Evolutionary conservation across 1,139 yeast species (phyloP), one percentile per base, ranked within the genome.

Genomic region (Kazachstania sp.): DNA sequence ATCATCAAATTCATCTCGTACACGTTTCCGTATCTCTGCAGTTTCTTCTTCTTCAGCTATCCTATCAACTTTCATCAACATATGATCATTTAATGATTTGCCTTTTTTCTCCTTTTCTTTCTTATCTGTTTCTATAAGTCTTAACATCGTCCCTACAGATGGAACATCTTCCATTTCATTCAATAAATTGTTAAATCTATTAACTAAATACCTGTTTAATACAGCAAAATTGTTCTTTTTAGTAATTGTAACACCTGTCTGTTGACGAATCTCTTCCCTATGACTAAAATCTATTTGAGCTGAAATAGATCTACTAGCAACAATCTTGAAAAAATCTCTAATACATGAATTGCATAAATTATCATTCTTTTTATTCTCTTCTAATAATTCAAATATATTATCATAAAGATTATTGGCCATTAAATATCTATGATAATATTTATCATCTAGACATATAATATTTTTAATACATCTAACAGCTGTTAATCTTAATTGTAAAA

Each of bases 331-430:
- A 38, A 90, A 70, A 57, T 85, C 92, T 46, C 88, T 70, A 54
- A 94, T 77, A 3, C 94, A 75, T 0, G 96, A 86, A 58, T 80
- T 85, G 2, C 86, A 75, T 51, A 90, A 69, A 58, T 81, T 84
- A 59, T 83, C 80, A 40, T 69, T 67, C 37, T 72, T 67, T 19
- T 75, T 71, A 18, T 78, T 75, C n/a, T 70, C 72, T 20, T 68
- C 67, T 51, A 86, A 71, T 48, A 79, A 69, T 0, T 64, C 63
- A 52, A 85, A 74, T 37, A 81, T 71, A 39, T 74, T 69, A 11
- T 69, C 71, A 47, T 83, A 70, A 2, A 84, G 64, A 47, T 78
- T 72, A 47, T 77, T 68, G n/a, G 76, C 68, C 20, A 84, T 71
- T 45, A 88, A 71, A 54, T 78, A 74, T 36, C 77, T 66, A 28